A percentile compares a stretch with the other conserved stretches of the same genome.
phyloP scores from a whole-genome alignment of 2,329 filamentous ascomycete genomes.

The Nannizziopsis barbatae region DNA sequence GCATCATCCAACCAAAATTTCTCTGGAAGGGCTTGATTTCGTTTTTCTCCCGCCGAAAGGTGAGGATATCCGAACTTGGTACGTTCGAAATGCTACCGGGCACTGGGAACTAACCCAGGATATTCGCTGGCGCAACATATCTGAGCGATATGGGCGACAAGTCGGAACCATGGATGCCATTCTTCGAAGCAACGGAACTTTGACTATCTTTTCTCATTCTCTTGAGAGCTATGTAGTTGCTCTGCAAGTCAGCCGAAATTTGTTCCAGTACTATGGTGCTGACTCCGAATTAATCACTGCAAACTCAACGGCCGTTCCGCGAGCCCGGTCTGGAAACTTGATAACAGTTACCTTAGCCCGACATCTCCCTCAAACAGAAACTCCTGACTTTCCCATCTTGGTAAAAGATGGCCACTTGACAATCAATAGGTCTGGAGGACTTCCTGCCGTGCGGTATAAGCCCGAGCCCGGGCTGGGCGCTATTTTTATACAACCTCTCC shows the following conservation, averaged over 20 bases:
- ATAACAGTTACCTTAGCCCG: constrained; percentile 28
- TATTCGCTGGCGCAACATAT: constrained; percentile 20
- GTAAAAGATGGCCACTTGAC: constrained; percentile 14
- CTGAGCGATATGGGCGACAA: constrained; percentile 37
- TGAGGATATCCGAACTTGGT: constrained; percentile 17
- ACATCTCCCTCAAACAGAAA: constrained; percentile 15
- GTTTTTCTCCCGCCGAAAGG: constrained; percentile 14
- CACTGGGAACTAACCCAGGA: constrained; percentile 19
- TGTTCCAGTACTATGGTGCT: constrained; percentile 48
- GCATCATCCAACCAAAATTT: constrained; percentile 14
- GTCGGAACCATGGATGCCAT: constrained; percentile 45
- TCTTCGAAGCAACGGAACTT: constrained; percentile 37
- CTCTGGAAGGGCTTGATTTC: constrained; percentile 16
- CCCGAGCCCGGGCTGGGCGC: constrained; percentile 36
- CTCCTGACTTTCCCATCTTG: constrained; percentile 22
- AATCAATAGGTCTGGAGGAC: constrained; percentile 7
- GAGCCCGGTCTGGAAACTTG: constrained; percentile 32
- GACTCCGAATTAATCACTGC: constrained; percentile 32
- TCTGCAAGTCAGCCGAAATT: constrained; percentile 46
- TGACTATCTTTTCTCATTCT: constrained; percentile 32
- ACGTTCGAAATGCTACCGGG: constrained; percentile 17
- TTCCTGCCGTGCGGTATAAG: constrained; percentile 20
- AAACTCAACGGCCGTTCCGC: constrained; percentile 8
- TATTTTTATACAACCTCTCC: constrained; percentile 42
- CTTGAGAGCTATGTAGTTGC: constrained; percentile 30